A percentile compares a stretch with the other conserved stretches of the same genome.
Evolutionary conservation across 805 yeast genomes (phyloP).

Genomic region (Yamadazyma tumulicola): DNA sequence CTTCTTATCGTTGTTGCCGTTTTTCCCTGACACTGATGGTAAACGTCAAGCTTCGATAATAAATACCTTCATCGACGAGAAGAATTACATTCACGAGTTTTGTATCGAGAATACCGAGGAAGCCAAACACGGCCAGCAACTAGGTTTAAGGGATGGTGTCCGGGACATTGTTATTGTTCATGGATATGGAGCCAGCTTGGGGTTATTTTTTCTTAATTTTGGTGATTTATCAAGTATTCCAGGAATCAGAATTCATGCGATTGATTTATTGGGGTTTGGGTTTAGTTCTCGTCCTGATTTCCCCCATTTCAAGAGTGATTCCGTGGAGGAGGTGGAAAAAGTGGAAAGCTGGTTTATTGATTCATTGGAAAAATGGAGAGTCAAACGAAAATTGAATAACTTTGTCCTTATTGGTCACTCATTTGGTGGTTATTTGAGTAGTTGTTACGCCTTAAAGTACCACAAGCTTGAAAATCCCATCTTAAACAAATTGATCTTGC

Average conservation of each 20-base stretch:
- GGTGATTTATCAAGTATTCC: constrained; percentile 44
- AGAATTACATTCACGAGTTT: constrained; percentile 73
- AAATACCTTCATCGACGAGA: constrained; percentile 53
- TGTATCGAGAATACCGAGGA: constrained; percentile 47
- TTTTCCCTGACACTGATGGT: constrained; percentile 52
- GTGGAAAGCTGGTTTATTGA: constrained; percentile 44
- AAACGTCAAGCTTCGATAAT: constrained; percentile 44
- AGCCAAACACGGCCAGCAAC: not conserved
- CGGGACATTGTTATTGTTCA: constrained; percentile 72
- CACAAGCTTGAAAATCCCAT: constrained; percentile 21
- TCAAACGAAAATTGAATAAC: constrained; percentile 28
- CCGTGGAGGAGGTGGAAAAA: constrained; percentile 33
- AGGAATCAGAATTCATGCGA: constrained; percentile 58
- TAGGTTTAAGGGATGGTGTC: constrained; percentile 8
- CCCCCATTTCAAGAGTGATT: constrained; percentile 27
- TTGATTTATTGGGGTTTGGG: constrained; percentile 74
- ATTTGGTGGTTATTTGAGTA: constrained; percentile 43
- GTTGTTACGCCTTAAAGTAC: constrained; percentile 41
- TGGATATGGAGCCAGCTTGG: constrained; percentile 92
- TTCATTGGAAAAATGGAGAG: constrained; percentile 41
- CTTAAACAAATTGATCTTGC: constrained; percentile 35
- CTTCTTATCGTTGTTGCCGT: constrained; percentile 57
- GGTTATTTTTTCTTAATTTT: constrained; percentile 73
- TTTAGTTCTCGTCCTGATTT: constrained; percentile 56
- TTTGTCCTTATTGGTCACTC: constrained; percentile 43